phyloP scores from a whole-genome alignment of 2,329 filamentous ascomycete genomes.

The Dothistroma pini region DNA sequence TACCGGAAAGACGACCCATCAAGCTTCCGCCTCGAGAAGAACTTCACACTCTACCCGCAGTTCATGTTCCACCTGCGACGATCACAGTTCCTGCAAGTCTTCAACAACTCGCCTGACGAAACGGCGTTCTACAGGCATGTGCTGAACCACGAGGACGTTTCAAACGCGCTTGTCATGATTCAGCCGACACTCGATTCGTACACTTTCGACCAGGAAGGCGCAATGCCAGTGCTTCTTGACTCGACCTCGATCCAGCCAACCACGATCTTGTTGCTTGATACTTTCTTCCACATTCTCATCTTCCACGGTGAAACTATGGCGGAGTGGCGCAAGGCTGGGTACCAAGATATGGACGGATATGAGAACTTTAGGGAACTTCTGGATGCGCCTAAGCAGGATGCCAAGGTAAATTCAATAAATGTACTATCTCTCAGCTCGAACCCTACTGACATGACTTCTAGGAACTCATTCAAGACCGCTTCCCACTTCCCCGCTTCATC shows the following conservation, averaged over 20 bases:
- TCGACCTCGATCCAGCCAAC: slow-evolving; percentile 94
- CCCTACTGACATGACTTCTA: slow-evolving; percentile 37
- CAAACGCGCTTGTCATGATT: slow-evolving; percentile 97
- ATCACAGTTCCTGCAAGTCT: slow-evolving; percentile 97
- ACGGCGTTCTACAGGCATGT: slow-evolving; percentile 99
- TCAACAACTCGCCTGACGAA: slow-evolving; percentile 99
- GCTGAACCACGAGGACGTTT: slow-evolving; percentile 93
- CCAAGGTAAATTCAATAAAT: slow-evolving; percentile 62
- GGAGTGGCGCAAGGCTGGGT: slow-evolving; percentile 96
- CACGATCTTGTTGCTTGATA: slow-evolving; percentile 90
- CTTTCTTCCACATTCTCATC: slow-evolving; percentile 99
- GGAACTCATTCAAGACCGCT: slow-evolving; percentile 96
- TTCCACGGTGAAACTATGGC: slow-evolving; percentile 98
- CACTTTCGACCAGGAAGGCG: slow-evolving; percentile 91
- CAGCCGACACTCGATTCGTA: slow-evolving; percentile 97
- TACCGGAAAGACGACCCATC: slow-evolving; percentile 98
- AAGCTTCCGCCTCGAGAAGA: slow-evolving; percentile 95
- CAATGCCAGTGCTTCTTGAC: slow-evolving; percentile 89
- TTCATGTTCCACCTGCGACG: slow-evolving; percentile 99
- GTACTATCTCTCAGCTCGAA: neutral
- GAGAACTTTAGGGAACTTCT: slow-evolving; percentile 89
- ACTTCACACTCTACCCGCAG: slow-evolving; percentile 97
- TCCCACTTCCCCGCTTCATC: slow-evolving; percentile 97
- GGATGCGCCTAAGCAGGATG: slow-evolving; percentile 94
- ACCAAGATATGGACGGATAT: slow-evolving; percentile 97